A percentile compares a stretch with the other conserved stretches of the same genome.
Evolutionary conservation across 306 rosid genomes (phyloP).

Genomic region (Malus asiatica): DNA sequence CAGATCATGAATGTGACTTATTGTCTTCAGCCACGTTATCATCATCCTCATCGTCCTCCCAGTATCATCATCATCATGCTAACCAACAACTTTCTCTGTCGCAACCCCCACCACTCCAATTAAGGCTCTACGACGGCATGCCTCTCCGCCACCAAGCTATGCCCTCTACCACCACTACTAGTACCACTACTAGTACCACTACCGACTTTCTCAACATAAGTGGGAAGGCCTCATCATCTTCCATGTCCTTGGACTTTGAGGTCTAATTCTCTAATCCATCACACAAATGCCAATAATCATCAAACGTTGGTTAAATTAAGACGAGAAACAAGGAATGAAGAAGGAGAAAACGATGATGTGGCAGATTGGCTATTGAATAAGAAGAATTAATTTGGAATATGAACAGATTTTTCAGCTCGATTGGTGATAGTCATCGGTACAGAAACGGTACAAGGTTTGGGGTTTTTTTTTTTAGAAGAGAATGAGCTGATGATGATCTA

Average conservation of each 20-base stretch:
- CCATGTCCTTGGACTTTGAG: conserved; percentile 33
- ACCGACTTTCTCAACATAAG: conserved; percentile 23
- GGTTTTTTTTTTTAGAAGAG: neutral
- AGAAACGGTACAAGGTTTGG: conserved; percentile 2
- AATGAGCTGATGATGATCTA: neutral
- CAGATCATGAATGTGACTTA: conserved; percentile 25
- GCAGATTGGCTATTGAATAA: neutral
- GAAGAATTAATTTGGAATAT: neutral
- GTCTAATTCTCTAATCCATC: conserved; percentile 3
- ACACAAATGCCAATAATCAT: neutral
- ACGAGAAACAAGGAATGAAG: neutral
- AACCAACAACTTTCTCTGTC: neutral
- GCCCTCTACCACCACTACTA: neutral
- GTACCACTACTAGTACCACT: neutral
- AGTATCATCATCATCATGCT: neutral
- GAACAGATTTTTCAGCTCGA: neutral
- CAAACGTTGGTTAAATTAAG: neutral
- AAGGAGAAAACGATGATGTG: neutral
- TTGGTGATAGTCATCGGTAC: neutral
- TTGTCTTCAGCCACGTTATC: neutral
- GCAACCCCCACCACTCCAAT: conserved; percentile 12
- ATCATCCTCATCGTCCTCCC: neutral
- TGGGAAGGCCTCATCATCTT: conserved; percentile 23
- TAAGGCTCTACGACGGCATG: conserved; percentile 33
- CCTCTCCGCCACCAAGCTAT: conserved; percentile 7